Conservation (phyloP, 2,329 filamentous ascomycete genomes). For the Xylariaceae sp. region DNA sequence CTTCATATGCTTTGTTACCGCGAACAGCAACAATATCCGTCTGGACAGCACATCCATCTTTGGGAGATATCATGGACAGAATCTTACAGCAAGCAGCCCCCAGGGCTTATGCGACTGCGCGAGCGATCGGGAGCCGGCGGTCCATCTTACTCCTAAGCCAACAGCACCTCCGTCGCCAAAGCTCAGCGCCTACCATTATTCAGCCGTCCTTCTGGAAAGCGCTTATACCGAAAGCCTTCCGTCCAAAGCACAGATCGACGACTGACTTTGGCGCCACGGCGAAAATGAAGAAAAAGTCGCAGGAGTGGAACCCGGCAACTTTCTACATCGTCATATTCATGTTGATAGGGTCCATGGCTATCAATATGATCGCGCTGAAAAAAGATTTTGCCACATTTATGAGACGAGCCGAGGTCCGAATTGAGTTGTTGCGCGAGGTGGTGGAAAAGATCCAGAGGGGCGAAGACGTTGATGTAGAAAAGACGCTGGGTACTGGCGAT, state of each 20-base stretch:
- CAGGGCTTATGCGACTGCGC: constrained; percentile 11
- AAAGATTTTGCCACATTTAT: constrained; percentile 68
- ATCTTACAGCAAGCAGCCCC: constrained; percentile 17
- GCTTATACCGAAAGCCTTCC: constrained; percentile 62
- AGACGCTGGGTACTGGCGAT: constrained; percentile 72
- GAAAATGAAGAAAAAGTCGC: constrained; percentile 42
- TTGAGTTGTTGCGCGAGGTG: constrained; percentile 69
- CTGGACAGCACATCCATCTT: background rate
- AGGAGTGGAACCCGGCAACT: constrained; percentile 73
- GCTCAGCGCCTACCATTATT: constrained; percentile 45
- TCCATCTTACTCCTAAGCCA: constrained; percentile 6
- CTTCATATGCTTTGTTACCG: background rate
- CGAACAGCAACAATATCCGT: background rate
- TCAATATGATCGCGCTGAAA: constrained; percentile 79
- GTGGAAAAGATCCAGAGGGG: constrained; percentile 64
- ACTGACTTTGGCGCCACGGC: constrained; percentile 21
- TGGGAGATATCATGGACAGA: constrained; percentile 14
- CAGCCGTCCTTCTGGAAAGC: constrained; percentile 63
- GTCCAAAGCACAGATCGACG: constrained; percentile 38
- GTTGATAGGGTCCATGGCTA: constrained; percentile 90
- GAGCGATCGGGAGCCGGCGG: background rate
- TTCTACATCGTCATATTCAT: constrained; percentile 79
- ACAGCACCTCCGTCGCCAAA: constrained; percentile 24
- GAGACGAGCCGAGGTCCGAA: constrained; percentile 72
- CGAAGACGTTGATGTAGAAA: constrained; percentile 80